Evolutionary conservation across 257 asterid species (phyloP), one percentile per base, ranked within the genome.

Genomic region (Nicotiana attenuata): DNA sequence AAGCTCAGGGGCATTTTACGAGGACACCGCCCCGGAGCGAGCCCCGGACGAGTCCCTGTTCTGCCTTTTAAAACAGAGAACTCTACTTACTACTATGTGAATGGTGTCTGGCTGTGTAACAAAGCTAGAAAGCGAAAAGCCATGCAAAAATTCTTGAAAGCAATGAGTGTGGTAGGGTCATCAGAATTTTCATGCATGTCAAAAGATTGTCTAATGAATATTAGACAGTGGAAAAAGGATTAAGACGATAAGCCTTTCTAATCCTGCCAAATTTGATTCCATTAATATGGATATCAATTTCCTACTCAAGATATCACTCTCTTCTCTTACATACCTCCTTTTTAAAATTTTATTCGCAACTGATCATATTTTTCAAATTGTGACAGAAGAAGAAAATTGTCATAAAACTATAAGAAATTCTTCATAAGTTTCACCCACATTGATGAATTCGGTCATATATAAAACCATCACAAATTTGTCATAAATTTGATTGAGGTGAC

Each of bases 201-300:
- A 79, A 83, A 82, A 81, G 35, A 64, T 31, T 61, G 77, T 82
- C 78, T 68, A 35, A 24, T 78, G 81, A 57, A 16, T 78, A 78
- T 59, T 77, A 59, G 69, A 59, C 71, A 53, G 56, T 17, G 69
- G 83, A 69, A 59, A 61, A 85, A 76, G 26, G 20, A 60, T 22
- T 81, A 52, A 31, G 84, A 77, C 31, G 73, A 85, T 79, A 83
- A 52, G 81, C 83, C 82, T 71, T 77, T 69, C 78, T 82, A 82
- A 89, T 83, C 86, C 82, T 76, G 81, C 83, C 77, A 82, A 86
- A 86, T 87, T 88, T 29, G 81, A 83, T 78, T 82, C 87, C 87
- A 88, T 85, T 82, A 76, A 85, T 88, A 90, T 89, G 82, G 88
- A 85, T 13, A 3, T 1, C 35, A 45, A 45, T 20, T 20, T 20